phyloP scores from a whole-genome alignment of 805 yeast genomes.

The Kurtzmaniella cleridarum region DNA sequence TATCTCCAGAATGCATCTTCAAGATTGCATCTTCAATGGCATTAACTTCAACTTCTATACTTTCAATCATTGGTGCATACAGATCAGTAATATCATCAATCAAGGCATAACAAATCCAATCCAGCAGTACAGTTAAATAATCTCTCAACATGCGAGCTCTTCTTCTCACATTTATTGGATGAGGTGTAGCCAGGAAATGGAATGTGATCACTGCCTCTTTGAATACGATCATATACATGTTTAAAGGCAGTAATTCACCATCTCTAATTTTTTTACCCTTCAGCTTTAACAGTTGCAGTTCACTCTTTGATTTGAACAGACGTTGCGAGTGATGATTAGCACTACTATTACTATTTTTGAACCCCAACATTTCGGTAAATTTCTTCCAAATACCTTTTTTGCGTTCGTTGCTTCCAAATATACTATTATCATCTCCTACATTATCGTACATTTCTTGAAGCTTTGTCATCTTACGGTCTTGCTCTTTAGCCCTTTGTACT shows the following conservation, averaged over 20 bases:
- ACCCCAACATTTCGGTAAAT: slow-evolving; percentile 4
- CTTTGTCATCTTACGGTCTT: slow-evolving; percentile 34
- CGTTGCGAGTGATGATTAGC: background rate
- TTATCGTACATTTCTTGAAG: slow-evolving; percentile 31
- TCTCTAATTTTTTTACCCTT: slow-evolving; percentile 30
- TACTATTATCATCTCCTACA: slow-evolving; percentile 12
- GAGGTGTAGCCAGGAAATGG: slow-evolving; percentile 93
- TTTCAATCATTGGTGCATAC: slow-evolving; percentile 92
- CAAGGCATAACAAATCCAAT: slow-evolving; percentile 95
- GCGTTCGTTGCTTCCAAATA: slow-evolving; percentile 13
- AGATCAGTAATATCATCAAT: slow-evolving; percentile 97
- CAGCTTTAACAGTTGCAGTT: slow-evolving; percentile 17
- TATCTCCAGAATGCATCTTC: slow-evolving; percentile 71
- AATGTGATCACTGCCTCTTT: slow-evolving; percentile 87
- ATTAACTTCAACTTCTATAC: slow-evolving; percentile 91
- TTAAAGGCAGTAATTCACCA: slow-evolving; percentile 77
- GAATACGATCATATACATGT: slow-evolving; percentile 90
- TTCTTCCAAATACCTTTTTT: slow-evolving; percentile 12
- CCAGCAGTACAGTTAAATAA: slow-evolving; percentile 84
- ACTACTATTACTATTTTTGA: too few relatives aligned
- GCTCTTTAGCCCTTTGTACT: slow-evolving; percentile 44
- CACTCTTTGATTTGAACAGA: slow-evolving; percentile 6
- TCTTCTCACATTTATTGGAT: slow-evolving; percentile 91
- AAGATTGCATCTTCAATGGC: slow-evolving; percentile 90
- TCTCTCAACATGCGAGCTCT: slow-evolving; percentile 85